Base-by-base conservation (phyloP, 2,329 filamentous ascomycete genomes). In the Metarhizium rileyi region DNA sequence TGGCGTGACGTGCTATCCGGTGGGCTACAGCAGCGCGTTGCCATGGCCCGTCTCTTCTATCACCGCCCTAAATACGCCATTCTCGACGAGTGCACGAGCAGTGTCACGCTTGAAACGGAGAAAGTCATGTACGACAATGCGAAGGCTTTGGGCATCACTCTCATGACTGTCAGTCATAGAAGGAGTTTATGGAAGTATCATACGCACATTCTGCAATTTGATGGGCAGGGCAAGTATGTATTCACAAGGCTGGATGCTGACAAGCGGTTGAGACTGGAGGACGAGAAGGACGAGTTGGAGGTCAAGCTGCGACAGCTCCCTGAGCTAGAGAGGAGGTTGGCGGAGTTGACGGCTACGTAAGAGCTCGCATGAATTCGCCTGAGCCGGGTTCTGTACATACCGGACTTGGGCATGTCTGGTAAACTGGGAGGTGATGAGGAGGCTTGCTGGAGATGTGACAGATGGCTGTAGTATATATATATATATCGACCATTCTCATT, bases 151-250 rank as follows among this genome's bases (percentile, higher is more conserved):
- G 90, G 88, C 3, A 93, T 96, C 59, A 97, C 93, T 0, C 77
- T 98, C 55, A 96, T 98, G 88, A 98, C 93, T 0, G 93, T 98
- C 23, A 90, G 84, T 56, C 93, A 98, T 66, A 76, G 93, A 8
- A 75, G 90, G 54, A 95, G 88, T 70, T 68, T 98, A 58, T 98
- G 93, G 93, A 90, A 93, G 67, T 97, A 98, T 66, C 93, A 98
- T 66, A 86, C 82, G 57, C 86, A 85, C 67, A 97, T 98, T 53
- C 68, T 98, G 62, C 93, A 98, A 67, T 98, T 98, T 64, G 91
- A 97, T 66, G 93, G 93, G 0, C 88, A 95, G 67, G 93, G 93
- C 0, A 76, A 89, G 46, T 95, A 87, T 60, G 81, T 96, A 33
- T 98, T 98, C 62, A 94, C 90, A 0, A 80, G 79, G 50, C 72